Conservation (phyloP, 441 rosid genomes). For the Populus hybrid region DNA sequence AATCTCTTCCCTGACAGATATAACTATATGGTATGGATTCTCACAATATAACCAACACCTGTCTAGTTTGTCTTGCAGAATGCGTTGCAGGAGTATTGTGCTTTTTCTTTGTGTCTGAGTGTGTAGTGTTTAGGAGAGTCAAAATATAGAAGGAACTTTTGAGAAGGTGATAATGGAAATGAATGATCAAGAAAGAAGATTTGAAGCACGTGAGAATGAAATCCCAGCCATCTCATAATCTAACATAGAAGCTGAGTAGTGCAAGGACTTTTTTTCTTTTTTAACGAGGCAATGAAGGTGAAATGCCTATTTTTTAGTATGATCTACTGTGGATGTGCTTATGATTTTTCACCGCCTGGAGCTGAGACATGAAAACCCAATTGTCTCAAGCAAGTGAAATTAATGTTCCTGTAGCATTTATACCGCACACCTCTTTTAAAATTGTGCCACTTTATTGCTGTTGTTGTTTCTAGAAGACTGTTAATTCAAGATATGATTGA, state of each 20-base stretch:
- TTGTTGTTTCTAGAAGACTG: background rate
- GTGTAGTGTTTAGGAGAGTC: background rate
- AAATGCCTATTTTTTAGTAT: background rate
- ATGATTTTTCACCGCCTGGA: background rate
- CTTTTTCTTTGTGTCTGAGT: background rate
- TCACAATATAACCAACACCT: background rate
- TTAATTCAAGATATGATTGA: background rate
- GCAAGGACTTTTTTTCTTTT: background rate
- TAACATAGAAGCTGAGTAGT: background rate
- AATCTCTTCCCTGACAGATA: background rate
- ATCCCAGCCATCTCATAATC: background rate
- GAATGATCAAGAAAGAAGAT: background rate
- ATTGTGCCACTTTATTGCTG: background rate
- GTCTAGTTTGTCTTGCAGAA: background rate
- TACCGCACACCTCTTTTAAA: background rate
- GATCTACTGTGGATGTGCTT: background rate
- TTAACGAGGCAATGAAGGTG: background rate
- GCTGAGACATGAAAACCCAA: background rate
- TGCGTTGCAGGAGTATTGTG: background rate
- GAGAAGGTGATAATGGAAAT: background rate
- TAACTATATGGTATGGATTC: background rate
- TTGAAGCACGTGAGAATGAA: background rate
- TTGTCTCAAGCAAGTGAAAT: conserved; percentile 2
- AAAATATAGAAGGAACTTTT: background rate
- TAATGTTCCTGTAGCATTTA: background rate